Evolutionary conservation across 2,329 filamentous ascomycete species (phyloP), one percentile per base, ranked within the genome.

Genomic region (Thielaviopsis ethacetica): DNA sequence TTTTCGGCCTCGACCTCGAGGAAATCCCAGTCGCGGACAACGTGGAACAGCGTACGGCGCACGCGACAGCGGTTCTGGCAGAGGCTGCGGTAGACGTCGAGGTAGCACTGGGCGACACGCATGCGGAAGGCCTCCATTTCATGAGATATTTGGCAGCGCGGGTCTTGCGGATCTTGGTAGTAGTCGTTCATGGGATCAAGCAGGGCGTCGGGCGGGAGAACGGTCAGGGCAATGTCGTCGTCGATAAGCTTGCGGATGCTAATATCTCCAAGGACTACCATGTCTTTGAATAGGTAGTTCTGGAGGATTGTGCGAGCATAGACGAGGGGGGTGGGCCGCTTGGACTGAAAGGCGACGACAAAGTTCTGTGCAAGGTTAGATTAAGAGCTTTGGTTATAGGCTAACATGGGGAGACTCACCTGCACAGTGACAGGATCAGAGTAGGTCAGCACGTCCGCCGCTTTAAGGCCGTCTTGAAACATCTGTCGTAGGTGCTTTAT

Each of bases 21-120:
- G 56, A 80, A 79, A 66, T 96, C 90, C 84, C 90, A 94, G 61
- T 91, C 86, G 2, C 82, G 74, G 41, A 95, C 82, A 15, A 85
- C 81, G 67, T 97, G 91, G 62, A 84, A 90, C 9, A 98, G 77
- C n/a, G 85, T 90, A 41, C 93, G 82, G n/a, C 93, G 82, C 50
- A 95, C 82, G 1, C 93, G 85, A 67, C 89, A 94, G 57, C 90
- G 79, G 67, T 97, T 98, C 68, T 97, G 88, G 65, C 90, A 95
- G 19, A 93, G 76, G 7, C 87, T 85, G 54, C 90, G 82, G 65
- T 93, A 84, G 17, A 94, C 78, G 64, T 96, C 91, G 19, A 95
- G 74, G 66, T 90, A 96, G 0, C 85, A 83, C 69, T 88, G 75
- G 5, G 77, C 81, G 1, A 80, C 78, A 27, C 78, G 72, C 62